Base-by-base conservation (phyloP, 805 yeast genomes). In the Lachancea kluyveri region DNA sequence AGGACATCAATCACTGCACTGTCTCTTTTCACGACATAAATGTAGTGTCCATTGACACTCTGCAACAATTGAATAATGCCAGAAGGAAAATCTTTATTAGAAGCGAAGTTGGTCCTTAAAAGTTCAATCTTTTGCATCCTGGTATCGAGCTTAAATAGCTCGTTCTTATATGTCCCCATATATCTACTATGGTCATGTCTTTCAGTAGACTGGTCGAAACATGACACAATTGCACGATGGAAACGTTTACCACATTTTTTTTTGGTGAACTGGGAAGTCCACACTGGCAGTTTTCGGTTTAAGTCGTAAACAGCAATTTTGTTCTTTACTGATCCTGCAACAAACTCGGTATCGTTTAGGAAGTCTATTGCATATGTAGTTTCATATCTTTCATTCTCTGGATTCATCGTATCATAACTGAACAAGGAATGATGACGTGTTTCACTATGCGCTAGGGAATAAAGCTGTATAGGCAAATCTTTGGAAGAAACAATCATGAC, bases 391-490 rank as follows among this genome's bases (percentile, higher is more conserved):
- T 62, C 71, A 19, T 59, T 63, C 11, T 45, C 46, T 3, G 33
- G 24, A 36, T 64, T 57, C 20, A 42, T 45, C 4, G 52, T 48
- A 24, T 55, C 39, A 36, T 54, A 67, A 11, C 42, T 43, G n/a
- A 33, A 43, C n/a, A 54, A 15, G 4, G 37, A 6, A 34, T 48
- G 10, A 31, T 41, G 33, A 35, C 45, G 17, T 25, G 37, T 4
- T 48, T 54, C 10, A 41, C 28, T 10, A 48, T 39, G 20, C 41
- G 50, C 13, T 39, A 55, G 26, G 5, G 48, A 37, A 24, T 42
- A 36, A 19, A 65, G 31, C 31, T 57, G 64, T 19, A 67, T 31
- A 0, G 72, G 72, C 6, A 59, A 19, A 14, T 60, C 52, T 25
- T 51, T 46, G 2, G 54, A 51, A 0, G 61, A 52, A 0, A 59